These are phyloP conservation scores for Albizia julibrissin DNA, from an alignment of 306 rosid species.

Conservation along the genomic window DNA sequence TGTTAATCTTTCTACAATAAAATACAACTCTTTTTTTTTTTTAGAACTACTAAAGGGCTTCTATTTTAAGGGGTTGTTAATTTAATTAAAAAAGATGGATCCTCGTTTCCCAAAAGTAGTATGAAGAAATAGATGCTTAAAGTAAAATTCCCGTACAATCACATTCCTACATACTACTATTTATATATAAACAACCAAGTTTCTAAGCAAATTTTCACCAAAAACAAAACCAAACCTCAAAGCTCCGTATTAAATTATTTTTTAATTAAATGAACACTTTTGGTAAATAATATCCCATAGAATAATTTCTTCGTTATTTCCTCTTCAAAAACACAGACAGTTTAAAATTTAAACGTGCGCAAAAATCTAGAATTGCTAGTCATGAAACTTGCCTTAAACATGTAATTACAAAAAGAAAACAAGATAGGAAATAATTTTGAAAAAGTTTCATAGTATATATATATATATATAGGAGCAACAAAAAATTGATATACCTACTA, in stretches of 20 bases:
- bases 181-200: not conserved
- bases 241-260: not conserved
- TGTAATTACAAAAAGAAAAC: conserved; percentile 11
- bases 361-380: not conserved
- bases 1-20: not conserved
- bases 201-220: not conserved
- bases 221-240: not conserved
- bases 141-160: not conserved
- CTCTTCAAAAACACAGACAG: not conserved
- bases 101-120: not conserved
- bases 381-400: not conserved
- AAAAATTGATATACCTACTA: not conserved
- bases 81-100: not conserved
- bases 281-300: not conserved
- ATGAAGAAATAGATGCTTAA: not conserved
- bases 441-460: not conserved
- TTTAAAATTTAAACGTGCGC: not conserved
- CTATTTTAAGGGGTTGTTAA: not conserved
- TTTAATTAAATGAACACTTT: not conserved
- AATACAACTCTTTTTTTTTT: not conserved
- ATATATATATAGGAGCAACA: not conserved
- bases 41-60: not conserved
- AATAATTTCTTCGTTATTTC: not conserved
- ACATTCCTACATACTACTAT: not conserved
- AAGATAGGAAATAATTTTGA: not conserved